phyloP scores from a whole-genome alignment of 768 basidiomycete genomes.

The Phallus indusiatus region DNA sequence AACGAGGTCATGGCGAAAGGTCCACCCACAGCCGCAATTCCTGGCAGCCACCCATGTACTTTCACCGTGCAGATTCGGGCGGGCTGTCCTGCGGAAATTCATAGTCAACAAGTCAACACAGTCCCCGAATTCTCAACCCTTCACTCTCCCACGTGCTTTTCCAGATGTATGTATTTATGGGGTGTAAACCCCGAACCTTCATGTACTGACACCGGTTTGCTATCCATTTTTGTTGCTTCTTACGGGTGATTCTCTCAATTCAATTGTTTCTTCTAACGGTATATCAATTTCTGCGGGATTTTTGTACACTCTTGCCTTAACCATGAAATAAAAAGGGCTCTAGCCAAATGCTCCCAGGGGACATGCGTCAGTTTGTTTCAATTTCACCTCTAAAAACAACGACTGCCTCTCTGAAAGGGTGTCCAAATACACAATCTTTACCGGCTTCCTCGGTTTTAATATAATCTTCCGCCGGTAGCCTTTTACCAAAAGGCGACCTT shows the following conservation, averaged over 20 bases:
- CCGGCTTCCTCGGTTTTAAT: too few relatives aligned
- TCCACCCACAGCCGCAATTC: neutral
- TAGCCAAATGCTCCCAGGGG: conserved; percentile 60
- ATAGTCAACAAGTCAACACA: conserved; percentile 39
- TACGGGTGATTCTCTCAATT: conserved; percentile 62
- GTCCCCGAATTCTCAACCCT: conserved; percentile 50
- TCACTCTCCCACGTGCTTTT: conserved; percentile 58
- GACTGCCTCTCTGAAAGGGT: conserved; percentile 30
- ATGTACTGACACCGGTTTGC: too few relatives aligned
- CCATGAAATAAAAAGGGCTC: conserved; percentile 46
- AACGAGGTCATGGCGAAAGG: too few relatives aligned
- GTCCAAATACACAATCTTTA: conserved; percentile 38
- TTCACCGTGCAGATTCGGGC: conserved; percentile 44
- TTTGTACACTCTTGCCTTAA: conserved; percentile 82
- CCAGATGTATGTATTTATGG: too few relatives aligned
- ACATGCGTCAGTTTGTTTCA: neutral
- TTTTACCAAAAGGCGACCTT: too few relatives aligned
- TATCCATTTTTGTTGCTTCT: too few relatives aligned
- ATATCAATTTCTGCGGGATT: conserved; percentile 83
- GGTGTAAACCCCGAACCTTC: too few relatives aligned
- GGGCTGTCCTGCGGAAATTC: conserved; percentile 56
- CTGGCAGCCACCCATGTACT: conserved; percentile 35
- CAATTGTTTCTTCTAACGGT: conserved; percentile 48
- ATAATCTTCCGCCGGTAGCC: too few relatives aligned
- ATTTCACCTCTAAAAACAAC: neutral